These are phyloP conservation scores for Mycena albidolilacea DNA, from an alignment of 768 basidiomycete genomes.

Conservation along the genomic window DNA sequence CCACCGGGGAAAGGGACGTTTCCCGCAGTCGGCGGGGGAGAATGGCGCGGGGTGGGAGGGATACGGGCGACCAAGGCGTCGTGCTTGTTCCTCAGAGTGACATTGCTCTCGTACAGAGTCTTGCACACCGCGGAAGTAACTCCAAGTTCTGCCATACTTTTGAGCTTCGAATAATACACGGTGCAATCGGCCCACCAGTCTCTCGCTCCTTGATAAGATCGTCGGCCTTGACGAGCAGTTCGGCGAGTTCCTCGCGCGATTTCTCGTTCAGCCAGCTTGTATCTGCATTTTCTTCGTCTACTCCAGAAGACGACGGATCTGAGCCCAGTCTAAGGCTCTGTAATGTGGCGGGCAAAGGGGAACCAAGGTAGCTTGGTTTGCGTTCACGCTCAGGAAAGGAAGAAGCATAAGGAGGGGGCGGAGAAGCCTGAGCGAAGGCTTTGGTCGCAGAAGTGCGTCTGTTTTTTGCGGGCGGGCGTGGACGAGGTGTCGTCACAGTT, in stretches of 20 bases:
- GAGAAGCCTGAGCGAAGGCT: conserved; percentile 50
- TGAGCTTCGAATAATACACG: background rate
- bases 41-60: conserved; percentile 59
- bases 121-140: conserved; percentile 79
- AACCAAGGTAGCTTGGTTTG: conserved; percentile 41
- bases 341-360: conserved; percentile 46
- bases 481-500: conserved; percentile 74
- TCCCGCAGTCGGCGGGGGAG: conserved; percentile 50
- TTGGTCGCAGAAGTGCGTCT: conserved; percentile 59
- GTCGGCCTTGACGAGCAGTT: conserved; percentile 80
- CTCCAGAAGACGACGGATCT: conserved; percentile 42
- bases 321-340: conserved; percentile 47
- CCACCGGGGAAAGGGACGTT: conserved; percentile 50
- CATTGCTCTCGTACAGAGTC: conserved; percentile 77
- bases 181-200: conserved; percentile 65
- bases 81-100: conserved; percentile 78
- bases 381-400: conserved; percentile 45
- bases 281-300: conserved; percentile 35
- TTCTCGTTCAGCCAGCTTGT: conserved; percentile 70
- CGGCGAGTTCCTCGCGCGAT: conserved; percentile 82
- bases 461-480: conserved; percentile 78
- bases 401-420: conserved; percentile 64
- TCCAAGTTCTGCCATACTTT: conserved; percentile 66
- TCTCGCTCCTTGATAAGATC: conserved; percentile 84
- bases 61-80: conserved; percentile 78